A percentile compares a stretch with the other conserved stretches of the same genome.
These are phyloP conservation scores for Ampelomyces quisqualis DNA, from an alignment of 2,329 filamentous ascomycete genomes.

Conservation along the genomic window DNA sequence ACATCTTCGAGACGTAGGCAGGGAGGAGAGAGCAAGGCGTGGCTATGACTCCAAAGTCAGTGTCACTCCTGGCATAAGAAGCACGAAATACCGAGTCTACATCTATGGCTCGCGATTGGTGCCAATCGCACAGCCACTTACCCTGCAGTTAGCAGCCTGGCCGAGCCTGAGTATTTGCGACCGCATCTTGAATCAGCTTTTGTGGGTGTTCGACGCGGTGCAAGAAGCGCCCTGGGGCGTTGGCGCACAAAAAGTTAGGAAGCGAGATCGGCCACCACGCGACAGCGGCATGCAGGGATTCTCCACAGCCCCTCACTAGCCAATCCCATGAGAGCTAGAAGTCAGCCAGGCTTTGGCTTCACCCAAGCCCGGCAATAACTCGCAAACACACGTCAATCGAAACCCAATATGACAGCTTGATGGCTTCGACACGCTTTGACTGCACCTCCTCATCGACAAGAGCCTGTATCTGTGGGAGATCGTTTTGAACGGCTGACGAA, in stretches of 20 bases:
- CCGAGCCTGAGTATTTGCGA: conserved; percentile 35
- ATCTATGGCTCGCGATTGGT: too few species aligned
- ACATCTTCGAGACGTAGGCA: conserved; percentile 25
- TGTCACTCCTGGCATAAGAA: not conserved
- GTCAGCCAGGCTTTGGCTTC: too few species aligned
- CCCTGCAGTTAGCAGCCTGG: conserved; percentile 36
- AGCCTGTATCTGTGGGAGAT: too few species aligned
- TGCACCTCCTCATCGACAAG: too few species aligned
- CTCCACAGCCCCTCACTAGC: conserved; percentile 8
- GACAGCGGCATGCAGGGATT: conserved; percentile 16
- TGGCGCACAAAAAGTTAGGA: too few species aligned
- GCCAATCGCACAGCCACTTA: too few species aligned
- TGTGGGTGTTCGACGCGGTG: conserved; percentile 20
- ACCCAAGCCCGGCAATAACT: too few species aligned
- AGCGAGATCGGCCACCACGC: conserved; percentile 32
- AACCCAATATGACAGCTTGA: too few species aligned
- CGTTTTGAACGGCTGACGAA: too few species aligned
- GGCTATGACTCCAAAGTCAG: conserved; percentile 21
- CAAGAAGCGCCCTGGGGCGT: too few species aligned
- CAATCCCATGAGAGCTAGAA: conserved; percentile 26
- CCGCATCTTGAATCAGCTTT: conserved; percentile 34
- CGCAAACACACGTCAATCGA: too few species aligned
- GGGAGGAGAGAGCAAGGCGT: conserved; percentile 21
- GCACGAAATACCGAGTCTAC: not conserved
- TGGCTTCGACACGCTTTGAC: too few species aligned